These are phyloP conservation scores for Lasiosphaeriaceae sp. DNA, from an alignment of 495 filamentous ascomycete genomes.

Conservation along the genomic window DNA sequence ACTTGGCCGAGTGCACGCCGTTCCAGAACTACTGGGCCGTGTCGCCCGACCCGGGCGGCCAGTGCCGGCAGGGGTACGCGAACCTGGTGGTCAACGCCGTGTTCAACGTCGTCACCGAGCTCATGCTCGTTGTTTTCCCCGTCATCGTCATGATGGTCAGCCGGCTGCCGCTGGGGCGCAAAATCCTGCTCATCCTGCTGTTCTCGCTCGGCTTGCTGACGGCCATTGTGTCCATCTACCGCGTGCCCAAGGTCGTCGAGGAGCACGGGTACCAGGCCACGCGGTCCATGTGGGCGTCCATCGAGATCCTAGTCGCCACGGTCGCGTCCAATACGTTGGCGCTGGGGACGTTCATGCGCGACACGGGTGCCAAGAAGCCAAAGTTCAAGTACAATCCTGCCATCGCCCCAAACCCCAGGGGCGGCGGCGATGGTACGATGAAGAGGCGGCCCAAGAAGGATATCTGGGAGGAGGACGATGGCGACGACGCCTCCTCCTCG, in stretches of 20 bases:
- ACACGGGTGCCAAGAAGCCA: constrained; percentile 69
- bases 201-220: constrained; percentile 75
- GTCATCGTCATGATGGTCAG: constrained; percentile 77
- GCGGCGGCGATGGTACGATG: too few relatives aligned
- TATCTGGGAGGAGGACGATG: constrained; percentile 5
- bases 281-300: constrained; percentile 68
- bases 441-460: constrained; percentile 22
- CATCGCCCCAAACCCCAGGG: constrained; percentile 10
- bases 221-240: constrained; percentile 66
- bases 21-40: constrained; percentile 88
- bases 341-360: constrained; percentile 75
- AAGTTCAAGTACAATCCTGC: constrained; percentile 55
- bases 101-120: constrained; percentile 78
- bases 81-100: constrained; percentile 78
- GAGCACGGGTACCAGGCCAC: constrained; percentile 63
- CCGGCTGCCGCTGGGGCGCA: constrained; percentile 59
- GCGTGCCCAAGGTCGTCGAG: constrained; percentile 65
- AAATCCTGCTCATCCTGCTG: constrained; percentile 59
- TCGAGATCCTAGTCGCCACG: constrained; percentile 72
- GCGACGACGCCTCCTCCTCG: background rate
- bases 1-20: constrained; percentile 80
- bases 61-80: constrained; percentile 75
- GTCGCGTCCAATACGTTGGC: constrained; percentile 72
- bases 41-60: constrained; percentile 74
- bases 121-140: constrained; percentile 81